Evolutionary conservation across 495 filamentous ascomycete genomes (phyloP).

Genomic region (Pseudevernia furfuracea): DNA sequence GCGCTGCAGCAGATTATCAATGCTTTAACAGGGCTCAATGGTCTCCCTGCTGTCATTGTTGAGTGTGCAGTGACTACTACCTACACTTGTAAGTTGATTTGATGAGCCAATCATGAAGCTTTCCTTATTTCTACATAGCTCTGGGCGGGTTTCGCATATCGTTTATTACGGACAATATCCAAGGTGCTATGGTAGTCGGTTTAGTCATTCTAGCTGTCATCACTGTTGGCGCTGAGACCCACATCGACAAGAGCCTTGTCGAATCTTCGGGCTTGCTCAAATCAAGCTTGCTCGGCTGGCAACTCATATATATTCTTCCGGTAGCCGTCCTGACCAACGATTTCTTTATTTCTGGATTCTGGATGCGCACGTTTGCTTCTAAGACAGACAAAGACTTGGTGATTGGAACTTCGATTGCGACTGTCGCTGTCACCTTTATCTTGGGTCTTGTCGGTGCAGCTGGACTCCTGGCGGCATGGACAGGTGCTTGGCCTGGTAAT

Average conservation of each 20-base stretch:
- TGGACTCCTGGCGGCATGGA: constrained; percentile 66
- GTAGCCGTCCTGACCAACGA: constrained; percentile 69
- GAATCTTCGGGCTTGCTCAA: constrained; percentile 53
- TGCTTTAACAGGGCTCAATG: constrained; percentile 62
- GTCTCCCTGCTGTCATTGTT: constrained; percentile 65
- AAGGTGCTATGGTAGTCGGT: constrained; percentile 62
- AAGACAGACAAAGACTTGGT: constrained; percentile 69
- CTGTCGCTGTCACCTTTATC: constrained; percentile 52
- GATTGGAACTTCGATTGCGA: constrained; percentile 59
- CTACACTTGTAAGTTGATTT: constrained; percentile 57
- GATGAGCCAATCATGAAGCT: neutral
- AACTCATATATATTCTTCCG: constrained; percentile 68
- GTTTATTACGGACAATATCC: constrained; percentile 70
- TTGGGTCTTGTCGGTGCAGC: constrained; percentile 58
- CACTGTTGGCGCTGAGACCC: constrained; percentile 60
- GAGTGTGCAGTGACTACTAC: constrained; percentile 65
- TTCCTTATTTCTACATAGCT: constrained; percentile 35
- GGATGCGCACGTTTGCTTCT: constrained; percentile 74
- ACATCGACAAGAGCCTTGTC: constrained; percentile 59
- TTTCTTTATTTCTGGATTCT: constrained; percentile 72
- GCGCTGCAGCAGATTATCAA: constrained; percentile 65
- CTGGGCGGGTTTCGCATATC: constrained; percentile 70
- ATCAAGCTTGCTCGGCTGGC: constrained; percentile 60
- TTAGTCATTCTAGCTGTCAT: constrained; percentile 64
- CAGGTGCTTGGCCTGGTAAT: constrained; percentile 50